Base-by-base conservation (phyloP, 805 yeast species). In the Saccharomycopsis synnaedendra region DNA sequence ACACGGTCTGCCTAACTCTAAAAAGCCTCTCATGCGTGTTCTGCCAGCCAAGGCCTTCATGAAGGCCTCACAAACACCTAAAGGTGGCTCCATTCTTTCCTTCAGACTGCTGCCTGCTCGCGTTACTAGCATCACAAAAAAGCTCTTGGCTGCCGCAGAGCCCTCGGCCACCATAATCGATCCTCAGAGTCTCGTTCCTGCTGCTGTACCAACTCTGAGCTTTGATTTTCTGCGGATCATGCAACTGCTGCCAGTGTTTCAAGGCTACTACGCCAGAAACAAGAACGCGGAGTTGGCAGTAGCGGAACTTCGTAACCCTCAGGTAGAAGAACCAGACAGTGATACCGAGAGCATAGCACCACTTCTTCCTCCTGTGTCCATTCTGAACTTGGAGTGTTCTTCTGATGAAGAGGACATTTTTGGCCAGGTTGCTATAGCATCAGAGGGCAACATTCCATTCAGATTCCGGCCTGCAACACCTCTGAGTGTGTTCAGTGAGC, bases 1-100 rank as follows among this genome's bases (percentile, higher is more conserved):
- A 10, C 50, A 54, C 4, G 60, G 57, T 4, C 56, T 59, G 32
- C 58, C 59, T 34, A 54, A 56, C 44, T 43, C 46, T 28, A 46
- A 49, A 5, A 49, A 56, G 3, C 59, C 60, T 9, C 39, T 54
- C 34, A 57, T 57, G 60, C 50, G 53, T 41, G 58, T 57, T 1
- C 52, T 55, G n/a, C 59, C 57, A 3, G 48, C 45, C 37, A 39
- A 39, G 19, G 42, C 46, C 35, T 45, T 39, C 19, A 29, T 32
- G 28, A 11, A 8, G 8, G 36, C 36, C 36, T 34, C 36, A 3
- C 10, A 8, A 34, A 9, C 36, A 8, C n/a, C 36, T 8, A 8
- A 8, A 34, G 8, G 8, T 34, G 19, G 19, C 19, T 34, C 36
- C 36, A 34, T 8, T 9, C n/a, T n/a, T n/a, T 8, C 10, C 36